These are phyloP conservation scores for Diacronema lutheri DNA, from an alignment of 78 protist genomes.

Conservation along the genomic window DNA sequence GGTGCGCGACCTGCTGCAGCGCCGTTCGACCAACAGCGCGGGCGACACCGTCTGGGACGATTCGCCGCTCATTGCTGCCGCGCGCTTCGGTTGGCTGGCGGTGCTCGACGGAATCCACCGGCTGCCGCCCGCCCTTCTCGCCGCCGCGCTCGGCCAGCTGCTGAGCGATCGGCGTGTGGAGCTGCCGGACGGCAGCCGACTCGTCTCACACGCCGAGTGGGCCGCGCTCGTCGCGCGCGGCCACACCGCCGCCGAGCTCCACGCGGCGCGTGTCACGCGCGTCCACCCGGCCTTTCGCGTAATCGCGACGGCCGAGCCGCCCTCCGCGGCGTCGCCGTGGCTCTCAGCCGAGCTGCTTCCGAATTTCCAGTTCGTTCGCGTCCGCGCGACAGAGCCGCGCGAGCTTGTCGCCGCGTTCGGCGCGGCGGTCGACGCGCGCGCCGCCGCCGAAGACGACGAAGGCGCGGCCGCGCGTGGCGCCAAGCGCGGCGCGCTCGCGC, in stretches of 20 bases:
- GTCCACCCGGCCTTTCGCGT: conserved; percentile 67
- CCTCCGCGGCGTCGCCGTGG: conserved; percentile 28
- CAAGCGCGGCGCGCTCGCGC: no score
- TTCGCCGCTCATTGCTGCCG: conserved; percentile 53
- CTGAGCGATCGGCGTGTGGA: conserved; percentile 17
- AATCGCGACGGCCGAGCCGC: conserved; percentile 54
- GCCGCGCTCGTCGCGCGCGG: not conserved
- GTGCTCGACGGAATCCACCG: conserved; percentile 69
- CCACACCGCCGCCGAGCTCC: not conserved
- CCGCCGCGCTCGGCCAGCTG: not conserved
- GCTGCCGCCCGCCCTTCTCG: conserved; percentile 18
- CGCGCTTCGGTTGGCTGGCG: conserved; percentile 43
- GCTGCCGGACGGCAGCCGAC: conserved; percentile 60
- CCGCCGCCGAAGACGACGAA: no score
- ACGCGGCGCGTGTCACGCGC: not conserved
- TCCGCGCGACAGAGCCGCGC: not conserved
- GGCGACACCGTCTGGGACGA: conserved; percentile 66
- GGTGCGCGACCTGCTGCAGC: conserved; percentile 48
- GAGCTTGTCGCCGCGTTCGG: not conserved
- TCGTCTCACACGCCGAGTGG: conserved; percentile 12
- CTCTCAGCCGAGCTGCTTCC: conserved; percentile 9
- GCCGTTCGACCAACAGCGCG: not conserved
- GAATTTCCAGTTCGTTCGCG: conserved; percentile 7
- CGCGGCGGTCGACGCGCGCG: no score
- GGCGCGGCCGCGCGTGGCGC: no score